phyloP scores from a whole-genome alignment of 2,329 filamentous ascomycete species.

The Penicillium aurantiogriseum region DNA sequence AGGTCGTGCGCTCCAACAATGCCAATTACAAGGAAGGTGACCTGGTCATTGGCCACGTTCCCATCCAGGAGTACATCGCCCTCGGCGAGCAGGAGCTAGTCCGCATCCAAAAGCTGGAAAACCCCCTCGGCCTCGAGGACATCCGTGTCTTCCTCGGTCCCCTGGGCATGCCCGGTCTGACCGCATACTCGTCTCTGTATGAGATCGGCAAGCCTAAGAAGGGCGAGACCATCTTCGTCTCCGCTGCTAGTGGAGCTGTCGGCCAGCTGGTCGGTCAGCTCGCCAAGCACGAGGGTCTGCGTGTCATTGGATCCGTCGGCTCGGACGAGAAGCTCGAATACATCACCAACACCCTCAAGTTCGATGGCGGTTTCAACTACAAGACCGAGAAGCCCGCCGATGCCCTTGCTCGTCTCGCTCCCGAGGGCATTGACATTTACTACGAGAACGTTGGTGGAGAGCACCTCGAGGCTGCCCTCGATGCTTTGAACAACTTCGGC shows the following conservation, averaged over 20 bases:
- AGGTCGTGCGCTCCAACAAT: constrained; percentile 68
- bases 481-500: constrained; percentile 63
- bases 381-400: constrained; percentile 72
- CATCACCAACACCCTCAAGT: constrained; percentile 66
- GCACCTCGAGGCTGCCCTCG: constrained; percentile 67
- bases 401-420: constrained; percentile 68
- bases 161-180: constrained; percentile 75
- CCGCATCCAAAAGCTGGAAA: constrained; percentile 59
- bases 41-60: constrained; percentile 57
- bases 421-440: constrained; percentile 78
- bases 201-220: constrained; percentile 72
- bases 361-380: constrained; percentile 81
- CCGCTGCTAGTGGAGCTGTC: constrained; percentile 75
- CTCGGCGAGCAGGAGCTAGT: constrained; percentile 51
- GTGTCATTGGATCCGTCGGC: constrained; percentile 76
- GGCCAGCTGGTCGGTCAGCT: constrained; percentile 81
- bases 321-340: constrained; percentile 77
- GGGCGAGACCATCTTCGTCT: constrained; percentile 79
- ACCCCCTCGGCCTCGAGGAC: constrained; percentile 56
- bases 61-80: constrained; percentile 67
- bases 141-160: constrained; percentile 66
- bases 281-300: constrained; percentile 76
- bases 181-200: constrained; percentile 72
- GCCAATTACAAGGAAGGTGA: constrained; percentile 66
- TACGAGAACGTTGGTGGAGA: constrained; percentile 79